These are phyloP conservation scores for Emergomyces orientalis DNA, from an alignment of 2,329 filamentous ascomycete species.

Conservation along the genomic window DNA sequence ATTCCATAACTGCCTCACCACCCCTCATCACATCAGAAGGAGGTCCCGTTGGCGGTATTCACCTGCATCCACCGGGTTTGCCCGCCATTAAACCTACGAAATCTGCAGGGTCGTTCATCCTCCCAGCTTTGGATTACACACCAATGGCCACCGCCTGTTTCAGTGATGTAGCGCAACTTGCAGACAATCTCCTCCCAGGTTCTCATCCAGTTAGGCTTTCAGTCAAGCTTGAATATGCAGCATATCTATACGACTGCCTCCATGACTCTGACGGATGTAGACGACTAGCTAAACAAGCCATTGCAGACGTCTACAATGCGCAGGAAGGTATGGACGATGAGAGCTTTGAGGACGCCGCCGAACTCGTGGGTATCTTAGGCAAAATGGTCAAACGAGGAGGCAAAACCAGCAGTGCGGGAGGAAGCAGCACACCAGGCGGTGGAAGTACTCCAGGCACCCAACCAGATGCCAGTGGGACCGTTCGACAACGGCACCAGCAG, in stretches of 20 bases:
- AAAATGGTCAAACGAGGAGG: slow-evolving; percentile 75
- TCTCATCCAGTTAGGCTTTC: slow-evolving; percentile 84
- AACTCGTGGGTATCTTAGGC: slow-evolving; percentile 74
- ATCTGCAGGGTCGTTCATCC: slow-evolving; percentile 60
- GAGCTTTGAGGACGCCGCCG: slow-evolving; percentile 85
- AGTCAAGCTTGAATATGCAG: slow-evolving; percentile 83
- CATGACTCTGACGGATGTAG: slow-evolving; percentile 71
- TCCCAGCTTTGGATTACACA: slow-evolving; percentile 72
- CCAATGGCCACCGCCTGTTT: slow-evolving; percentile 76
- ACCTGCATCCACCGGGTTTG: slow-evolving; percentile 42
- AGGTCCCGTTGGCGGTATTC: slow-evolving; percentile 46
- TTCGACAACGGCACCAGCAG: slow-evolving; percentile 13
- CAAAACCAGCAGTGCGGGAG: slow-evolving; percentile 25
- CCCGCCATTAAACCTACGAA: slow-evolving; percentile 24
- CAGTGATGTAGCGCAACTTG: slow-evolving; percentile 62
- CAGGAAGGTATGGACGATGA: slow-evolving; percentile 90
- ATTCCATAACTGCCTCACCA: slow-evolving; percentile 37
- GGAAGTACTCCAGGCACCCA: slow-evolving; percentile 15
- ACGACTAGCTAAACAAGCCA: slow-evolving; percentile 68
- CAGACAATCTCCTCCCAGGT: slow-evolving; percentile 68
- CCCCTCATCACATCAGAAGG: slow-evolving; percentile 46
- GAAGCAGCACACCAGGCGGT: slow-evolving; percentile 27
- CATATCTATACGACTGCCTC: slow-evolving; percentile 87
- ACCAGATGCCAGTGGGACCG: slow-evolving; percentile 9
- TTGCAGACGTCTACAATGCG: slow-evolving; percentile 83